phyloP scores from a whole-genome alignment of 2,329 filamentous ascomycete species.

The Colletotrichum graminicola region DNA sequence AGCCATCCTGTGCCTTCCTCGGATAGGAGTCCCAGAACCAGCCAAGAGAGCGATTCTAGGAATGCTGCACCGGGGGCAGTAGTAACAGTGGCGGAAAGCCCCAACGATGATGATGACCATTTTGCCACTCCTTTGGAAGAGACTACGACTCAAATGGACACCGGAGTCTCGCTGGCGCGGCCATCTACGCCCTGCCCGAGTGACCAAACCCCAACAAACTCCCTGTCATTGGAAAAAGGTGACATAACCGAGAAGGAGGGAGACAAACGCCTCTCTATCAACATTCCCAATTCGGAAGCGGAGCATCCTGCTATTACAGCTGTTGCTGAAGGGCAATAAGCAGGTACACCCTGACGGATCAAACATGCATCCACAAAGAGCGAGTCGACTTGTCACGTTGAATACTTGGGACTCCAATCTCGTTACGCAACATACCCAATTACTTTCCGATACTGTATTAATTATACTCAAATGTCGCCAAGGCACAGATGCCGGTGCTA shows the following conservation, averaged over 20 bases:
- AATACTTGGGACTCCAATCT: not conserved
- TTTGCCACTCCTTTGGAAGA: conserved; percentile 20
- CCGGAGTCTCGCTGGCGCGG: conserved; percentile 1
- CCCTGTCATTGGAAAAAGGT: conserved; percentile 2
- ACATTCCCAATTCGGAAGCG: conserved; percentile 14
- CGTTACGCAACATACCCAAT: conserved; percentile 5
- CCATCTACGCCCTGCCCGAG: conserved; percentile 28
- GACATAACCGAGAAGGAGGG: conserved; percentile 8
- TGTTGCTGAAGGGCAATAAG: not conserved
- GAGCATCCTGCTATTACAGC: not conserved
- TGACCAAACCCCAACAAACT: conserved; percentile 20
- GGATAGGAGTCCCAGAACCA: conserved; percentile 41
- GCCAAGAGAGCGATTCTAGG: conserved; percentile 37
- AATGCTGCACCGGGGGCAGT: not conserved
- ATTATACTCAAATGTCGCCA: conserved; percentile 15
- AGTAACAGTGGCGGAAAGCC: conserved; percentile 1
- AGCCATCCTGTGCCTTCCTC: conserved; percentile 46
- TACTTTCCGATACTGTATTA: conserved; percentile 41
- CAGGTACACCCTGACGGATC: no score
- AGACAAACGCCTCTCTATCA: conserved; percentile 28
- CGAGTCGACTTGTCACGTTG: not conserved
- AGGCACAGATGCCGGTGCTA: conserved; percentile 18
- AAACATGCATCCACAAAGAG: not conserved
- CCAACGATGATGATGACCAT: not conserved
- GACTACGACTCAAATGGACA: not conserved